A percentile compares a stretch with the other conserved stretches of the same genome.
These are phyloP conservation scores for Gossypium sturtianum DNA, from an alignment of 345 rosid genomes.

Conservation along the genomic window DNA sequence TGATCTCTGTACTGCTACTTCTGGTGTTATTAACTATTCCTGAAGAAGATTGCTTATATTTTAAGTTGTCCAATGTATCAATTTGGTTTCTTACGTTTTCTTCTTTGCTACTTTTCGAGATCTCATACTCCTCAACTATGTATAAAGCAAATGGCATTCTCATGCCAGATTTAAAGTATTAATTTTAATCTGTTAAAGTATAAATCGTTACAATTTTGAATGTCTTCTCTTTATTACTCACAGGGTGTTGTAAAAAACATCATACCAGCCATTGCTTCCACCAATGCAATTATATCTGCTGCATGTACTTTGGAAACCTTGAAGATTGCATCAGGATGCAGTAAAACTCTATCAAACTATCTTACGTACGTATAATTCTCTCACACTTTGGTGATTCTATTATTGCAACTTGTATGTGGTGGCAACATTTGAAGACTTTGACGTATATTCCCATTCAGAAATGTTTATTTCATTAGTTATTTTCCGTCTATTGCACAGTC, in stretches of 20 bases:
- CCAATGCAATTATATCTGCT: constrained; percentile 91
- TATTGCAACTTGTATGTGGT: background rate
- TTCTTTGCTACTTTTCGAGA: background rate
- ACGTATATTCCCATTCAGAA: background rate
- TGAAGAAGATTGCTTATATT: background rate
- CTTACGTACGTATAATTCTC: constrained; percentile 49
- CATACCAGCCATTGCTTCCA: constrained; percentile 97
- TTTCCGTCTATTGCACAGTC: background rate
- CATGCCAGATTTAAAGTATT: background rate
- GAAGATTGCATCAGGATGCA: constrained; percentile 93
- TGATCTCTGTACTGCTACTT: background rate
- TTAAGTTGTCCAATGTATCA: background rate
- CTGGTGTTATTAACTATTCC: constrained; percentile 3
- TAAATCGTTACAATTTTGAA: too few relatives aligned
- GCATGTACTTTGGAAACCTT: constrained; percentile 91
- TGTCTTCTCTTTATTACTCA: background rate
- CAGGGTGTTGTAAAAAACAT: constrained; percentile 98
- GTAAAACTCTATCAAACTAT: constrained; percentile 86
- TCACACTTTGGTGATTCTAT: background rate
- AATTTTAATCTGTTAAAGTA: too few relatives aligned
- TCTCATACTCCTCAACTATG: background rate
- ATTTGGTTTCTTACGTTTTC: background rate
- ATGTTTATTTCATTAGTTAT: background rate
- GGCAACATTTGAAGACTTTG: constrained; percentile 5
- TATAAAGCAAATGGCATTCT: background rate